Base-by-base conservation (phyloP, 73 alveolate species). In the Halteria grandinella region DNA sequence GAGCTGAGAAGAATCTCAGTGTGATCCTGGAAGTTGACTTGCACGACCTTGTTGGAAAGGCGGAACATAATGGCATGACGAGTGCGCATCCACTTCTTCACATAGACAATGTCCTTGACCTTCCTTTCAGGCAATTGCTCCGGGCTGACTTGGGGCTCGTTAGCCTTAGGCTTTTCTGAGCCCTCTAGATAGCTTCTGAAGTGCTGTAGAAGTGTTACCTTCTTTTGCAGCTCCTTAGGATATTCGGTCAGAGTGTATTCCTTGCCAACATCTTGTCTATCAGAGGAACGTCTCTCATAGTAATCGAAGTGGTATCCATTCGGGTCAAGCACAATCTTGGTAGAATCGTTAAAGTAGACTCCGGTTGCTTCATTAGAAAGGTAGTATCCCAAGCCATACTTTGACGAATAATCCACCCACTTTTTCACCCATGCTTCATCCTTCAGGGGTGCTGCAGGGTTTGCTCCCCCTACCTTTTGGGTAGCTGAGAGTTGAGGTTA, bases 21-120 rank as follows among this genome's bases (percentile, higher is more conserved):
- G 80, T 95, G 97, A 66, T 95, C 99, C 48, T 93, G 86, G 94
- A 97, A 97, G 87, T 94, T 92, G 24, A 97, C 98, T 86, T 97
- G 96, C 66, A 97, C 98, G 45, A 95, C 91, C 79, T 97, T 97
- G 74, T 97, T 95, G 4, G 98, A 90, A 29, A 97, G 86, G 86
- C 99, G 89, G 88, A 97, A 97, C 94, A 97, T 85, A 41, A 95
- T 91, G 40, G 99, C 98, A 83, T 97, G 99, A 45, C 96, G 84
- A 25, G 99, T 95, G 83, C 95, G 66, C 96, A 97, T 94, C 97
- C 98, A 97, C 87, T 94, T 97, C 83, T 95, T 97, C 36, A 97
- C 95, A 83, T 93, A 97, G 45, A 90, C 90, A 55, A 45, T 77
- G 37, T 86, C 81, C 83, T 90, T 90, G 51, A 73, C 86, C 44